Evolutionary conservation across 2,329 filamentous ascomycete genomes (phyloP).

Genomic region (Lasiodiplodia citricola): DNA sequence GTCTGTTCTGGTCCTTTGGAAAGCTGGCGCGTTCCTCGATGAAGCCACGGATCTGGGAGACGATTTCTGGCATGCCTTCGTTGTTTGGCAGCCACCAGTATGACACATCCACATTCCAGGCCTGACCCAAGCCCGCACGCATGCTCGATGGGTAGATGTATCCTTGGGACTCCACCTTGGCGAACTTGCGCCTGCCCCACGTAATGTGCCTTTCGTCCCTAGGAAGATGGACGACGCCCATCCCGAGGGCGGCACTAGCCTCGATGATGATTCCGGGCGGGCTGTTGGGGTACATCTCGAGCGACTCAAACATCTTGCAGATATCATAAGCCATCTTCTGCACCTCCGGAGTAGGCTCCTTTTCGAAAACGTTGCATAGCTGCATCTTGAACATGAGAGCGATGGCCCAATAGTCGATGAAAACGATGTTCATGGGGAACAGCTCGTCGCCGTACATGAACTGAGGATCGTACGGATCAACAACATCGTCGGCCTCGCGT

Average conservation of each 20-base stretch:
- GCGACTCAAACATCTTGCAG: conserved; percentile 79
- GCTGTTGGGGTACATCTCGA: conserved; percentile 72
- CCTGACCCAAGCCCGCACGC: conserved; percentile 74
- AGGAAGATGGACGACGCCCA: conserved; percentile 80
- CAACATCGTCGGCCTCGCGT: conserved; percentile 67
- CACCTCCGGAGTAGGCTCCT: conserved; percentile 60
- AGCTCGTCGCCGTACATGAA: conserved; percentile 72
- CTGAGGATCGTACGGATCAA: conserved; percentile 73
- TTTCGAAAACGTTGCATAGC: conserved; percentile 62
- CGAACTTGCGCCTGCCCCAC: conserved; percentile 83
- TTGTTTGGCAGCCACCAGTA: conserved; percentile 91
- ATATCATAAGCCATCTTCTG: conserved; percentile 68
- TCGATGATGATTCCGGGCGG: conserved; percentile 74
- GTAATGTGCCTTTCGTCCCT: conserved; percentile 72
- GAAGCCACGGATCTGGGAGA: conserved; percentile 79
- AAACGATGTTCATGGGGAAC: conserved; percentile 75
- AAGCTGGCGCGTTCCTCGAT: conserved; percentile 73
- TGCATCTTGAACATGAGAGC: conserved; percentile 82
- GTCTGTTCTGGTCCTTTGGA: conserved; percentile 56
- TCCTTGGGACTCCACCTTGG: conserved; percentile 78
- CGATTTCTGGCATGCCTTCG: conserved; percentile 73
- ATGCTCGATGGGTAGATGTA: conserved; percentile 82
- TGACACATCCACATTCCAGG: conserved; percentile 75
- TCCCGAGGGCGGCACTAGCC: conserved; percentile 76
- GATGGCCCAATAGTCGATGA: conserved; percentile 78